Base-by-base conservation (phyloP, 116 monocot species). In the Posidonia oceanica region DNA sequence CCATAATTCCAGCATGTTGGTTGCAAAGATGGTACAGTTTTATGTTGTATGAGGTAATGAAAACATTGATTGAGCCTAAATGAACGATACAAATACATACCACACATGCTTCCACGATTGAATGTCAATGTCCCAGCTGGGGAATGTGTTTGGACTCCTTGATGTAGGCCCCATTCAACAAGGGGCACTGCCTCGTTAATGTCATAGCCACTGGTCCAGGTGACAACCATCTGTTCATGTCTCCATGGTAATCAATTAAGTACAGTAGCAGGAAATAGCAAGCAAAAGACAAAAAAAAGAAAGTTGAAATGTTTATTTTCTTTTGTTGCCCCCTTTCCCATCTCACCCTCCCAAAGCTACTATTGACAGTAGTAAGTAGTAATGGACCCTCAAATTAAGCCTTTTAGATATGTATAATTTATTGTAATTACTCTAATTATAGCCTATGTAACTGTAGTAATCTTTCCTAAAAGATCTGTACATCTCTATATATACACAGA, bases 121-220 rank as follows among this genome's bases (percentile, higher is more conserved):
- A 83, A 83, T 54, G 83, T 87, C 41, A 83, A 65, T 66, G 87
- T 87, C 62, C 83, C 87, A 69, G 87, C 83, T 3, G 87, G 81
- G 16, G 79, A 76, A 23, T 72, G 78, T n/a, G 36, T 78, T 58
- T 62, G 72, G 41, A 56, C 18, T 65, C 39, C 73, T 53, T 73
- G 70, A 20, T 68, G 22, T 36, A 14, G 23, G 55, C 87, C 83
- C 87, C 87, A 87, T 71, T 83, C 81, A 60, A 83, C 81, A 62
- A 87, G 74, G 10, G 87, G 84, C 44, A 68, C 64, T 48, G 87
- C 83, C 73, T 87, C 83, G 53, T 61, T 69, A 22, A 81, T 80
- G 39, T 68, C 72, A 69, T 87, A 87, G 59, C 84, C 87, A 72
- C 83, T 87, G 54, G 87, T 87, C 87, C 87, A 87, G 0, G 87